Conservation (phyloP, 1,139 yeast species). For the Hansenula sp. region DNA sequence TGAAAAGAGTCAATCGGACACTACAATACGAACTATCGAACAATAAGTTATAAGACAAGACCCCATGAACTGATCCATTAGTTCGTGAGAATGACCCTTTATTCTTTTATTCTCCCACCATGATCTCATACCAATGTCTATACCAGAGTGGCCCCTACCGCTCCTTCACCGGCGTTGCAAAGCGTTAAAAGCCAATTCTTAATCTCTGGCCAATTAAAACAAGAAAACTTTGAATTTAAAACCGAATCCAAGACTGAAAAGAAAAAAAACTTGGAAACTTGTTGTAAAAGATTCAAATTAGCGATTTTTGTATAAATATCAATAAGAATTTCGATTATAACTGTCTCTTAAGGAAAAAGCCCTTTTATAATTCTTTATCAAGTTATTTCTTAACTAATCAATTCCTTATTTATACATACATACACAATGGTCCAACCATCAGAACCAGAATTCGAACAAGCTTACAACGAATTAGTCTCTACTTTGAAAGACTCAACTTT, state of each 20-base stretch:
- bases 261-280: neutral
- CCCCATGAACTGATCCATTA: too few species aligned
- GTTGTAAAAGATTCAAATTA: too few species aligned
- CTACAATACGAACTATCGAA: too few species aligned
- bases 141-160: neutral
- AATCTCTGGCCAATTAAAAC: conserved; percentile 11
- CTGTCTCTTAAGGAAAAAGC: neutral
- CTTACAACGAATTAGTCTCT: conserved; percentile 86
- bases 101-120: neutral
- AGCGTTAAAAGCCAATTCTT: neutral
- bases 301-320: neutral
- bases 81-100: too few species aligned
- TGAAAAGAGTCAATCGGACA: too few species aligned
- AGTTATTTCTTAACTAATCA: neutral
- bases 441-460: conserved; percentile 99
- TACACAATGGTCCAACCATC: conserved; percentile 30
- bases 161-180: neutral
- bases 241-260: neutral
- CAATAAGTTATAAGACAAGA: too few species aligned
- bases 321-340: neutral
- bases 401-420: too few species aligned
- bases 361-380: neutral
- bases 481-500: conserved; percentile 91
- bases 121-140: neutral
- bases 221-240: neutral